Conservation (phyloP, 2,329 filamentous ascomycete genomes). For the Beauveria sp. region DNA sequence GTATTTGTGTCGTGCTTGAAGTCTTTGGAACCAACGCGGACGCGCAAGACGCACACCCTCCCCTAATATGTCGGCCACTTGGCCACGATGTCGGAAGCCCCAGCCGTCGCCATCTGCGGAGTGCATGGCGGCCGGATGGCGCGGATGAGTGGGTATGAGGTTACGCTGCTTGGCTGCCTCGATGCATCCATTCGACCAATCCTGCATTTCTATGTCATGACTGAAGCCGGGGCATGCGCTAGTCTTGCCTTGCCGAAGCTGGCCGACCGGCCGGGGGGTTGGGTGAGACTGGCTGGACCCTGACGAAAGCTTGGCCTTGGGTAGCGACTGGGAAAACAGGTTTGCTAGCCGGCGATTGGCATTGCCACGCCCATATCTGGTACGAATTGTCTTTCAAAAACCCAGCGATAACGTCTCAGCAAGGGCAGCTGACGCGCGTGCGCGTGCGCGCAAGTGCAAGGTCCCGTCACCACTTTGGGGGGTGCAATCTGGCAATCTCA, state of each 20-base stretch:
- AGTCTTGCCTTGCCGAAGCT: background rate
- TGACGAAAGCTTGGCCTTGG: background rate
- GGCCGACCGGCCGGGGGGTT: background rate
- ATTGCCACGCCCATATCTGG: slow-evolving; percentile 3
- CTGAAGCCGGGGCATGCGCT: background rate
- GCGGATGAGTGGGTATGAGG: background rate
- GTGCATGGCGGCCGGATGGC: background rate
- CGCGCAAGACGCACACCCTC: background rate
- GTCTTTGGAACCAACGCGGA: background rate
- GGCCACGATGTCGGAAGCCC: background rate
- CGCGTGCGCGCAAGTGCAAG: background rate
- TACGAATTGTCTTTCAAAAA: background rate
- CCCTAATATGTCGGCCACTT: no score
- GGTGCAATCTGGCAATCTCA: background rate
- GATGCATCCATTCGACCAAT: background rate
- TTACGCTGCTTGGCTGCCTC: background rate
- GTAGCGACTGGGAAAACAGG: background rate
- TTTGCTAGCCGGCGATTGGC: background rate
- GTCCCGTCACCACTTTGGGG: background rate
- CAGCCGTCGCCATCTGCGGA: slow-evolving; percentile 1
- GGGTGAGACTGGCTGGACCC: background rate
- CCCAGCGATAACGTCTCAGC: background rate
- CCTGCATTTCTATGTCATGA: background rate
- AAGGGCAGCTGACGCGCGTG: background rate
- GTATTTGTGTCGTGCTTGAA: background rate